Percentiles rank a stretch among this genome's conserved stretches.
phyloP scores from a whole-genome alignment of 2,329 filamentous ascomycete genomes.

The Fusarium agapanthi region DNA sequence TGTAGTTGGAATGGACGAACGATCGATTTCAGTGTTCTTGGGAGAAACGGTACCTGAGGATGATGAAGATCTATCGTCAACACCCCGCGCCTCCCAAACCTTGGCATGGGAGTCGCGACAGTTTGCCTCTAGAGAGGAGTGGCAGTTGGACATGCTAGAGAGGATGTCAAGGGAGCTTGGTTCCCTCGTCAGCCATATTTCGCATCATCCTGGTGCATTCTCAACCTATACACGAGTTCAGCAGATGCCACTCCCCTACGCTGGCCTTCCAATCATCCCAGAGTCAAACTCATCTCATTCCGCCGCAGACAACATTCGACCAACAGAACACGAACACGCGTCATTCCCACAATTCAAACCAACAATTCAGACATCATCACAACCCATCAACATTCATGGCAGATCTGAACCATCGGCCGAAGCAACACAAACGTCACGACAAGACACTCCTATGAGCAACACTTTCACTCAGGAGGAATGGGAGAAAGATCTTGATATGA shows the following conservation, averaged over 20 bases:
- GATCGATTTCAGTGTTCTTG: slow-evolving; percentile 83
- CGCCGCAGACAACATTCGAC: slow-evolving; percentile 37
- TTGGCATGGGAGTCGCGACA: slow-evolving; percentile 42
- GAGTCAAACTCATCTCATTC: slow-evolving; percentile 55
- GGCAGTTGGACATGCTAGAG: slow-evolving; percentile 83
- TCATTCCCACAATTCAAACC: slow-evolving; percentile 56
- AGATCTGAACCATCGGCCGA: slow-evolving; percentile 35
- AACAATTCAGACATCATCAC: slow-evolving; percentile 52
- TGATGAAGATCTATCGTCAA: slow-evolving; percentile 57
- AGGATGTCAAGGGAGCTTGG: slow-evolving; percentile 89
- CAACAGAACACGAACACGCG: slow-evolving; percentile 35
- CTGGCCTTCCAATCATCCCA: slow-evolving; percentile 74
- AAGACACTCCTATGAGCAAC: slow-evolving; percentile 41
- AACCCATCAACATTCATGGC: slow-evolving; percentile 50
- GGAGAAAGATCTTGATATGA: slow-evolving; percentile 91
- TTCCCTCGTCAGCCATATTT: slow-evolving; percentile 81
- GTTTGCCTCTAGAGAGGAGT: slow-evolving; percentile 56
- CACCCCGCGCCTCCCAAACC: slow-evolving; percentile 54
- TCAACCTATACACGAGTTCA: slow-evolving; percentile 77
- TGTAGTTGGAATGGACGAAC: slow-evolving; percentile 90
- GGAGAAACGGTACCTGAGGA: slow-evolving; percentile 76
- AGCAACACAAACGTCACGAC: slow-evolving; percentile 27
- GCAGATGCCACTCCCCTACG: slow-evolving; percentile 75
- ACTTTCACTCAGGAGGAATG: slow-evolving; percentile 80
- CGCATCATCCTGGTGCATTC: slow-evolving; percentile 85